Base-by-base conservation (phyloP, 2,329 filamentous ascomycete species). In the Phialocephala subalpina region DNA sequence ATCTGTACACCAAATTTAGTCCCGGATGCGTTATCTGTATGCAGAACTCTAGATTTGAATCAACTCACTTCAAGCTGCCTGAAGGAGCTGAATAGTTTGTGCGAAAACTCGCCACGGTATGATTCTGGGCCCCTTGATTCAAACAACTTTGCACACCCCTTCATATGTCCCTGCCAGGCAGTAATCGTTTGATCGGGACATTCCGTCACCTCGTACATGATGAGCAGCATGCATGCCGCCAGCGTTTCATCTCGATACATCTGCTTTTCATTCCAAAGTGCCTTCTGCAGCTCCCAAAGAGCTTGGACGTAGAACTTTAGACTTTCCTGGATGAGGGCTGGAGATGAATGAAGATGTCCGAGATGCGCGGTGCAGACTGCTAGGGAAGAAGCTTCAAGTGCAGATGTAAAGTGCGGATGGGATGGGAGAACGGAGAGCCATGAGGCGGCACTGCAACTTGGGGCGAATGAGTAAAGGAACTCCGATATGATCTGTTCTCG, bases 161-260 rank as follows among this genome's bases (percentile, higher is more conserved):
- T 69, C 22, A 74, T 73, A 56, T 80, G 78, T 35, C 70, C 75
- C 9, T 74, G 65, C 69, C 77, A 78, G 2, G 72, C 78, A 2
- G 70, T 60, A 11, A 70, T 65, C n/a, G 70, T 75, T 16, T 70
- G 61, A 40, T 68, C 70, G 0, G 78, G 78, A 65, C 78, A 80
- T 68, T 80, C 77, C 36, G 74, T 67, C 11, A 77, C 67, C 64
- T 77, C 76, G 60, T 80, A 80, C 49, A 79, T 71, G 20, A 74
- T 71, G 1, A 80, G 65, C 8, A 76, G 71, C 73, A 79, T 72
- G 61, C 78, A 79, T 8, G 77, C 75, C 20, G 77, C 77, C 8
- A 80, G 71, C 0, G 76, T 78, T 47, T 78, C 77, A 58, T 80
- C 75, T 33, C 73, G 73, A 60, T 74, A 74, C 73, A 77, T 76